Percentiles rank a stretch among this genome's conserved stretches.
Evolutionary conservation across 768 basidiomycete species (phyloP).

Genomic region (Russula dissimulans): DNA sequence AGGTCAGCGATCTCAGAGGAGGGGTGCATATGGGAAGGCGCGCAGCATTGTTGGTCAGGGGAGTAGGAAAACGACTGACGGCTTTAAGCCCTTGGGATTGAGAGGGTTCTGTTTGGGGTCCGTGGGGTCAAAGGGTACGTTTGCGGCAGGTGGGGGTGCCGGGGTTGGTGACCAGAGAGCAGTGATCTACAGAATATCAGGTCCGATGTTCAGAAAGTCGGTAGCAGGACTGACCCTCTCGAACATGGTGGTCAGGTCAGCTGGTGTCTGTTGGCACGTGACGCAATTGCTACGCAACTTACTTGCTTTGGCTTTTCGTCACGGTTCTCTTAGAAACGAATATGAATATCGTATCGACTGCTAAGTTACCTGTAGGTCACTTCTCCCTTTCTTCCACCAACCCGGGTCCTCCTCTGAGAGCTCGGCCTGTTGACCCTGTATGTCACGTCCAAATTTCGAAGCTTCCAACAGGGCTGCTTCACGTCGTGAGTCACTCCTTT

Average conservation of each 20-base stretch:
- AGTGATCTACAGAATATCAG: conserved; percentile 1
- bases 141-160: conserved; percentile 28
- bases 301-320: too few relatives aligned
- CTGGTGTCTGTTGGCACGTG: too few relatives aligned
- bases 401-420: too few relatives aligned
- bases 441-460: neutral
- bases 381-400: too few relatives aligned
- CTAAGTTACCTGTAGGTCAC: too few relatives aligned
- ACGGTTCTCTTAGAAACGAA: too few relatives aligned
- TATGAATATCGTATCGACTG: too few relatives aligned
- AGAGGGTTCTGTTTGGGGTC: conserved; percentile 78
- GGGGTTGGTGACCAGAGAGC: conserved; percentile 40
- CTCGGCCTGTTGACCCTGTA: too few relatives aligned
- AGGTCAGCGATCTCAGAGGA: neutral
- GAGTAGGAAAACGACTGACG: conserved; percentile 48
- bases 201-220: neutral
- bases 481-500: neutral
- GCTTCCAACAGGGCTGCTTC: neutral
- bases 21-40: too few relatives aligned
- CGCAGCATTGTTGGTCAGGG: too few relatives aligned
- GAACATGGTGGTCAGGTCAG: neutral
- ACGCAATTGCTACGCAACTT: too few relatives aligned
- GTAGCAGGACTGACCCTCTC: neutral
- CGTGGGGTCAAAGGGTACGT: conserved; percentile 47
- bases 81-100: conserved; percentile 91